phyloP scores from a whole-genome alignment of 441 rosid genomes.

The Pelargonium australe region DNA sequence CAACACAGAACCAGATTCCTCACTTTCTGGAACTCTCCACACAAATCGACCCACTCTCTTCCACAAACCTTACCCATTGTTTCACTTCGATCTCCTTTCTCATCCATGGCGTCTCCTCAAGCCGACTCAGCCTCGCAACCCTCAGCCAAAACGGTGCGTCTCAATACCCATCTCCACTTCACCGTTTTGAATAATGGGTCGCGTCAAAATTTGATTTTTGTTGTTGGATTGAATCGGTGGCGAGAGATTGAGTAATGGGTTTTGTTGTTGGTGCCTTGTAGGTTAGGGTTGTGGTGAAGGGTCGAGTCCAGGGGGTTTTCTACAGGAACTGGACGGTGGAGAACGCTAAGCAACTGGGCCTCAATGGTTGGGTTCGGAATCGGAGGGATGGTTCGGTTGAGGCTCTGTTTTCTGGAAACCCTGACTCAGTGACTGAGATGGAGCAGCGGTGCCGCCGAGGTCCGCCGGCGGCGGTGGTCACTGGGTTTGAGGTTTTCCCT shows the following conservation, averaged over 20 bases:
- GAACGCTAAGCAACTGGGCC: constrained; percentile 34
- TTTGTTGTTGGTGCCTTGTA: constrained; percentile 25
- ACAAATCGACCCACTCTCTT: no score
- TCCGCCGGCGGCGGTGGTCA: constrained; percentile 67
- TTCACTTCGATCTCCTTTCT: background rate
- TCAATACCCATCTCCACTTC: background rate
- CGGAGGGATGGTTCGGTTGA: constrained; percentile 82
- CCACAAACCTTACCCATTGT: background rate
- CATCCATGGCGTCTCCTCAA: background rate
- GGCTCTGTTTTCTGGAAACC: constrained; percentile 68
- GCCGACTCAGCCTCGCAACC: background rate
- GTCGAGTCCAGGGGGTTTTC: constrained; percentile 87
- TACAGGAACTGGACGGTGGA: constrained; percentile 86
- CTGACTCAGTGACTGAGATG: constrained; percentile 63
- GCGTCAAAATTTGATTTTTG: no score
- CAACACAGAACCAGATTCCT: no score
- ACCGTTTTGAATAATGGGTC: no score
- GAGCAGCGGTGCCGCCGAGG: constrained; percentile 84
- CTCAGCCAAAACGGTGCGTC: background rate
- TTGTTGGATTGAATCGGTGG: background rate
- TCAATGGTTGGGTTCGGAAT: constrained; percentile 32
- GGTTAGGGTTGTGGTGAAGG: constrained; percentile 68
- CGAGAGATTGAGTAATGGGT: background rate
- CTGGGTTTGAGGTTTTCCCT: constrained; percentile 69
- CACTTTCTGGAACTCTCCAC: no score